Evolutionary conservation across 805 yeast genomes (phyloP).

Genomic region (Wickerhamomyces queroliae): DNA sequence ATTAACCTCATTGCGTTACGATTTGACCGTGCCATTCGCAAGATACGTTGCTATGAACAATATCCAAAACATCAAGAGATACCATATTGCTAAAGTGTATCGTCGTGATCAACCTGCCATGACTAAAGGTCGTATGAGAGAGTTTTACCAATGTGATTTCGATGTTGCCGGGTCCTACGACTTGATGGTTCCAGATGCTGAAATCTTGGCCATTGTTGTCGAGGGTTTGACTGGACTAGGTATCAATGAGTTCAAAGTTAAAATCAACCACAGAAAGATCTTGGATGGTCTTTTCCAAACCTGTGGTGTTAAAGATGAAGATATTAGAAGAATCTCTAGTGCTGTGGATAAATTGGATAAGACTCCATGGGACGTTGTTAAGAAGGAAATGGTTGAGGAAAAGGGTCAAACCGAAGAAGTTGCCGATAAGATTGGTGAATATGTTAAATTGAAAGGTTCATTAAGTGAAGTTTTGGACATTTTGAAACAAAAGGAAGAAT

Average conservation of each 20-base stretch:
- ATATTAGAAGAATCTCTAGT: constrained; percentile 86
- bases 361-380: constrained; percentile 91
- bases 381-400: constrained; percentile 86
- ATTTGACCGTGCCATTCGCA: constrained; percentile 97
- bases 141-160: constrained; percentile 97
- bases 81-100: constrained; percentile 96
- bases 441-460: constrained; percentile 81
- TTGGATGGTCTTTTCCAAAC: constrained; percentile 93
- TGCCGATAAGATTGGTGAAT: constrained; percentile 90
- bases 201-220: constrained; percentile 70
- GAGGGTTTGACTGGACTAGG: constrained; percentile 85
- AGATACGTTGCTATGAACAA: constrained; percentile 96
- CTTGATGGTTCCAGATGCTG: constrained; percentile 95
- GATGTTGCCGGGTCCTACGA: constrained; percentile 95
- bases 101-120: constrained; percentile 99
- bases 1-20: constrained; percentile 89
- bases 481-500: constrained; percentile 50
- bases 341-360: constrained; percentile 97
- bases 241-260: constrained; percentile 82
- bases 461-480: constrained; percentile 52
- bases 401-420: constrained; percentile 88
- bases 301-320: constrained; percentile 92
- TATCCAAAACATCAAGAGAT: constrained; percentile 83
- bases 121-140: constrained; percentile 99
- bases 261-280: constrained; percentile 91